Base-by-base conservation (phyloP, 768 basidiomycete species). In the Pleurotus tuber-regium region DNA sequence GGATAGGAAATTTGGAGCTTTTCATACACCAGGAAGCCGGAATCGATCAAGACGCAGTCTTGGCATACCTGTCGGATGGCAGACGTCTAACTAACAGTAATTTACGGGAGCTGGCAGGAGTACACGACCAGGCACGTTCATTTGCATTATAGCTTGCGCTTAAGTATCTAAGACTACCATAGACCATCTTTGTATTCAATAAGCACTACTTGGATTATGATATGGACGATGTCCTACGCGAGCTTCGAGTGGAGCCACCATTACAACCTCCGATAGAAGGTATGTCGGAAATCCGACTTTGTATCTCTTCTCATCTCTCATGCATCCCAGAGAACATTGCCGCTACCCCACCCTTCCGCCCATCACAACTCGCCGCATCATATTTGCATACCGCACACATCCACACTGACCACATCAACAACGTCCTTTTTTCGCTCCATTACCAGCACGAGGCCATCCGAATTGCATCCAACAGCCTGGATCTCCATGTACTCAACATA, bases 101-200 rank as follows among this genome's bases (percentile, higher is more conserved):
- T 62, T 64, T 91, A 50, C 79, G 87, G 29, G 91, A 93, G 59
- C 69, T 93, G 31, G 87, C 82, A 29, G 85, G 86, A 43, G 72
- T 80, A 18, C 80, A 84, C 60, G 87, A 88, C 67, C 88, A 91
- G 76, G 89, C 89, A 43, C 44, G 76, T 64, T 16, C 19, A 14
- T 48, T n/a, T 21, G 7, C 28, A 44, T 10, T 35, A 43, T 40
- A 23, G 19, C 28, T 46, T 42, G 36, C 11, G 29, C 24, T n/a
- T 40, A 3, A 2, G 19, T 12, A 12, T 33, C 19, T 40, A 14
- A 25, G 30, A n/a, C 11, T 12, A 57, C 46, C 40, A 50, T 48
- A 72, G 90, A 76, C 82, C 5, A 86, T 93, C 54, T 92, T 81
- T 60, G 87, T 92, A 4, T 93, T 89, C 69, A 92, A 92, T 69